Evolutionary conservation across 1,284 basidiomycete species (phyloP).

Genomic region (Papiliotrema fonsecae): DNA sequence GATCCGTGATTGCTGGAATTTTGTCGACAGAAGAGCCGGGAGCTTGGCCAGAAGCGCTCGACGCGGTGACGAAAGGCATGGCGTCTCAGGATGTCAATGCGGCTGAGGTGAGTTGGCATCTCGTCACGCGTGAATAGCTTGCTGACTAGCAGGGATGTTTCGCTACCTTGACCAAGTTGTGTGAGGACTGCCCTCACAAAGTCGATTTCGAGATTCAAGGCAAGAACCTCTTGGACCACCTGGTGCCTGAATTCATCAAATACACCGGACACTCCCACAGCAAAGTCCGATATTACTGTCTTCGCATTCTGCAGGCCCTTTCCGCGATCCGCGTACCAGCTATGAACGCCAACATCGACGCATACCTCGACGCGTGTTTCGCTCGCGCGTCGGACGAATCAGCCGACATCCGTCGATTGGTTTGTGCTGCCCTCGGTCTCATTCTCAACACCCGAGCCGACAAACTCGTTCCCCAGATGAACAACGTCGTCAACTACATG

Average conservation of each 20-base stretch:
- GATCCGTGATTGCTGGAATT: slow-evolving; percentile 82
- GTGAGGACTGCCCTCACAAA: slow-evolving; percentile 93
- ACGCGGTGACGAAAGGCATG: slow-evolving; percentile 70
- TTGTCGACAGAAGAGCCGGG: slow-evolving; percentile 77
- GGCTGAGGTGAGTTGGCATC: slow-evolving; percentile 69
- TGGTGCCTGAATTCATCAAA: slow-evolving; percentile 90
- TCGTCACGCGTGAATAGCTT: not conserved
- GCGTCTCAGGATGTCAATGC: slow-evolving; percentile 66
- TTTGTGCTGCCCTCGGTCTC: slow-evolving; percentile 92
- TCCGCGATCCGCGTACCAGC: slow-evolving; percentile 76
- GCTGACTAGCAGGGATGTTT: slow-evolving; percentile 71
- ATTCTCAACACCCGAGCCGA: slow-evolving; percentile 89
- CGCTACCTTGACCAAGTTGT: slow-evolving; percentile 89
- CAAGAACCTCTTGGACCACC: slow-evolving; percentile 79
- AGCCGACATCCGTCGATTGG: slow-evolving; percentile 86
- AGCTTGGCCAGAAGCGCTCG: slow-evolving; percentile 88
- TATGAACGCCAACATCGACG: slow-evolving; percentile 85
- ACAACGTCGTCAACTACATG: slow-evolving; percentile 97
- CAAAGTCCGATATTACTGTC: slow-evolving; percentile 85
- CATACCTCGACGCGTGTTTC: slow-evolving; percentile 89
- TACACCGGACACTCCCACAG: slow-evolving; percentile 66
- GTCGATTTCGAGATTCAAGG: slow-evolving; percentile 85
- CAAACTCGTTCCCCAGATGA: slow-evolving; percentile 94
- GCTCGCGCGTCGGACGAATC: slow-evolving; percentile 90
- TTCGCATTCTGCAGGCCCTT: slow-evolving; percentile 91